Evolutionary conservation across 352 stramenopile species (phyloP), one percentile per base, ranked within the genome.

Genomic region (Phytophthora tubulina): DNA sequence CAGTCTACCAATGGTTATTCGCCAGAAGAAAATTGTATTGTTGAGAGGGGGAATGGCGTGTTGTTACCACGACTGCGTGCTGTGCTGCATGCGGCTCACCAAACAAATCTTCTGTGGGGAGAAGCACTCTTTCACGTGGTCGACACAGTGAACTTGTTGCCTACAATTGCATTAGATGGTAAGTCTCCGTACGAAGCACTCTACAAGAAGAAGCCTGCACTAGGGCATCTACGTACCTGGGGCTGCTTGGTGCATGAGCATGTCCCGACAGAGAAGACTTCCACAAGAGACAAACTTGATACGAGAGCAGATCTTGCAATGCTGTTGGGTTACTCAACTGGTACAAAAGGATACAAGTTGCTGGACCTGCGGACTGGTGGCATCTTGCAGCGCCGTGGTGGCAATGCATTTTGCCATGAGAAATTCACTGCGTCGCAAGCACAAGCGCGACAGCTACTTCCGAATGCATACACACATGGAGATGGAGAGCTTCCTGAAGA

Each of bases 321-420:
- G 15, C 32, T 67, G n/a, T 21, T 65, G 3, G 55, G 63, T 14
- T 73, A 70, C n/a, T 36, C 15, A 10, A 11, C 11, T 1, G 21
- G 60, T 11, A 70, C 59, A n/a, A 78, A 65, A 13, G 58, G 64
- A 5, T 75, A 75, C 52, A 63, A 68, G 7, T 15, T 72, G 4
- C 4, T 74, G 27, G 46, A 68, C 35, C 27, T 75, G n/a, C 33
- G 17, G 4, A 56, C 49, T 9, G 56, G 50, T 9, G 48, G 42
- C n/a, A 42, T 72, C 2, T 11, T 69, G 1, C 71, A 49, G 9
- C 13, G 32, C 36, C 54, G 65, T 13, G 42, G 27, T 46, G 60
- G 57, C 3, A 78, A 74, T 15, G 27, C 69, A 3, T 10, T 57
- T 31, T 62, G 42, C 13, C 48, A 67, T 21, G 64, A 72, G 8